Conservation (phyloP, 495 filamentous ascomycete species). For the Aspergillus sclerotiicarbonarius region DNA sequence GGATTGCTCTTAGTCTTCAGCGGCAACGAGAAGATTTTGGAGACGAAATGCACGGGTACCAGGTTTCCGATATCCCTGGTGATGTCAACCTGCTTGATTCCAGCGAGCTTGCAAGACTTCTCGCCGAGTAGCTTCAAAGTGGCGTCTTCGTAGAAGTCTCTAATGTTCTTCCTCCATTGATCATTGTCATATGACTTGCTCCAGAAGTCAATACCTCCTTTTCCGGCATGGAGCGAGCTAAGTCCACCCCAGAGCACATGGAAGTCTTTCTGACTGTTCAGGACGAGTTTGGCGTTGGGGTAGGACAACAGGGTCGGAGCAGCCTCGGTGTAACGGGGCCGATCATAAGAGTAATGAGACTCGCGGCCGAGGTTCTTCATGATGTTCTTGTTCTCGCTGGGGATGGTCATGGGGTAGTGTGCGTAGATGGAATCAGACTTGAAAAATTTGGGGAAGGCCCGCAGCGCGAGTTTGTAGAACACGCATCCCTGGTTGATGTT, state of each 20-base stretch:
- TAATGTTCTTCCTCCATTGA: constrained; percentile 50
- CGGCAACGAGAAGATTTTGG: constrained; percentile 69
- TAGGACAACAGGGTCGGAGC: constrained; percentile 59
- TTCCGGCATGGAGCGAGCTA: not conserved
- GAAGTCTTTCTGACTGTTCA: constrained; percentile 63
- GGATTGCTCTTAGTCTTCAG: constrained; percentile 68
- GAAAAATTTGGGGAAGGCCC: constrained; percentile 80
- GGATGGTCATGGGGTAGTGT: constrained; percentile 84
- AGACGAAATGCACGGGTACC: constrained; percentile 68
- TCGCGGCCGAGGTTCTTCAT: constrained; percentile 68
- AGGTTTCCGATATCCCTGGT: constrained; percentile 75
- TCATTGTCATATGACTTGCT: constrained; percentile 45
- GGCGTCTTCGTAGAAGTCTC: constrained; percentile 57
- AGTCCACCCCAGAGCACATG: constrained; percentile 57
- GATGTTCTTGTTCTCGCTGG: constrained; percentile 70
- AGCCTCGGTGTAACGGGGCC: constrained; percentile 52
- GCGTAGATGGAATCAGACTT: constrained; percentile 78
- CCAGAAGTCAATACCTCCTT: constrained; percentile 53
- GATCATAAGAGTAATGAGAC: constrained; percentile 68
- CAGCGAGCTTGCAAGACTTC: constrained; percentile 58
- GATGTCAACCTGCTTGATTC: constrained; percentile 69
- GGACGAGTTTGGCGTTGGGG: constrained; percentile 59
- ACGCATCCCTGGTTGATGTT: constrained; percentile 79
- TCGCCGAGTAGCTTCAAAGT: constrained; percentile 63
- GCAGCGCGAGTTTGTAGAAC: constrained; percentile 77